phyloP scores from a whole-genome alignment of 2,329 filamentous ascomycete species.

The Sarocladium strictum region DNA sequence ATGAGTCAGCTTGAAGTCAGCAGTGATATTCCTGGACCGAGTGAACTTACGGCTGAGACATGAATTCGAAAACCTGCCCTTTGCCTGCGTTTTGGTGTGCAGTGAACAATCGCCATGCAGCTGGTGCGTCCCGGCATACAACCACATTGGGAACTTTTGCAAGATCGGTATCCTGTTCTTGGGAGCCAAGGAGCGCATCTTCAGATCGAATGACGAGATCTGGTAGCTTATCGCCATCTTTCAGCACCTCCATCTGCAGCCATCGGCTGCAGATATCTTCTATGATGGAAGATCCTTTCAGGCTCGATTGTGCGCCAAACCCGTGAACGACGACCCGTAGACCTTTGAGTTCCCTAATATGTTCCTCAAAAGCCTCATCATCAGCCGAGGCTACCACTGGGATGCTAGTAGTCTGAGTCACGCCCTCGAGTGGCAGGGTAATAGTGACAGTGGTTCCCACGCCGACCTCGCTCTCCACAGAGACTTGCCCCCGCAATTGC shows the following conservation, averaged over 20 bases:
- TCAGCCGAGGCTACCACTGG: slow-evolving; percentile 13
- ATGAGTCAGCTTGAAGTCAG: no score
- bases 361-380: slow-evolving; percentile 20
- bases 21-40: no score
- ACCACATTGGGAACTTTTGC: slow-evolving; percentile 20
- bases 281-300: slow-evolving; percentile 13
- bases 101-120: slow-evolving; percentile 20
- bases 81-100: slow-evolving; percentile 13
- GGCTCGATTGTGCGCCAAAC: slow-evolving; percentile 11
- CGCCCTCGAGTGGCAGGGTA: slow-evolving; percentile 21
- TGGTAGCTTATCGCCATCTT: slow-evolving; percentile 12
- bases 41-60: slow-evolving; percentile 28
- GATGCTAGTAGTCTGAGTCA: not conserved
- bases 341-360: slow-evolving; percentile 22
- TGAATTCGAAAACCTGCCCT: slow-evolving; percentile 33
- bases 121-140: slow-evolving; percentile 24
- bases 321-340: slow-evolving; percentile 22
- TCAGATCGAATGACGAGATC: slow-evolving; percentile 21
- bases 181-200: slow-evolving; percentile 11
- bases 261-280: slow-evolving; percentile 24
- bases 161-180: not conserved
- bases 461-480: slow-evolving; percentile 41
- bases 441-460: slow-evolving; percentile 31
- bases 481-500: slow-evolving; percentile 52
- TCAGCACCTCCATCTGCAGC: slow-evolving; percentile 24